Base-by-base conservation (phyloP, 768 basidiomycete genomes). In the Serendipita vermifera region DNA sequence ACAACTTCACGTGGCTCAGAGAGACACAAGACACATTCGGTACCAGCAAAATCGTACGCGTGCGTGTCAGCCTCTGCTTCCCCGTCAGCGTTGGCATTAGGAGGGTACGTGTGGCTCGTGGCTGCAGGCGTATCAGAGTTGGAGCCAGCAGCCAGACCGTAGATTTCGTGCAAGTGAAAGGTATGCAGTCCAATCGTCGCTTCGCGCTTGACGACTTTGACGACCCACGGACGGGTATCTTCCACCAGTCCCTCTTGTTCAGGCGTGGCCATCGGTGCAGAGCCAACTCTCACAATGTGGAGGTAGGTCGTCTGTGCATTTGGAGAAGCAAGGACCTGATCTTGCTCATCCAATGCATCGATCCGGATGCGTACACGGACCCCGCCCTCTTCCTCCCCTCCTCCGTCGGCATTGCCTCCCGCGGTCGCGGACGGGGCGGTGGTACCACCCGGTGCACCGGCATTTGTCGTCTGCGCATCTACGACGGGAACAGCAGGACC, bases 111-210 rank as follows among this genome's bases (percentile, higher is more conserved):
- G 59, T 76, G 73, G 59, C 3, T 70, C 60, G 36, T 73, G 68
- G 6, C 76, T 69, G 53, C 60, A 60, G 54, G 64, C 38, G 60
- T 32, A 22, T 58, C 48, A n/a, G 64, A 22, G 5, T 51, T 51
- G 9, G 60, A 31, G 2, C 68, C 58, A 0, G 85, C 79, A 0
- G 87, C 82, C 3, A 97, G 77, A 46, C 92, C 92, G 62, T 86
- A 97, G 43, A 97, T 97, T 65, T 97, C 92, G 64, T 94, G 91
- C 29, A 97, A 73, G 55, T 92, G 85, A 81, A 97, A 97, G 0
- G 89, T 90, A 64, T 93, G 90, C 3, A 84, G 77, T 2, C 92
- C 92, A 64, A 97, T 96, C 58, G 83, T 83, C 31, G 92, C 92
- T 67, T 97, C 92, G 39, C 92, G 79, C 66, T 91, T 87, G 57